These are phyloP conservation scores for Mimosa pudica DNA, from an alignment of 306 rosid species.

Conservation along the genomic window DNA sequence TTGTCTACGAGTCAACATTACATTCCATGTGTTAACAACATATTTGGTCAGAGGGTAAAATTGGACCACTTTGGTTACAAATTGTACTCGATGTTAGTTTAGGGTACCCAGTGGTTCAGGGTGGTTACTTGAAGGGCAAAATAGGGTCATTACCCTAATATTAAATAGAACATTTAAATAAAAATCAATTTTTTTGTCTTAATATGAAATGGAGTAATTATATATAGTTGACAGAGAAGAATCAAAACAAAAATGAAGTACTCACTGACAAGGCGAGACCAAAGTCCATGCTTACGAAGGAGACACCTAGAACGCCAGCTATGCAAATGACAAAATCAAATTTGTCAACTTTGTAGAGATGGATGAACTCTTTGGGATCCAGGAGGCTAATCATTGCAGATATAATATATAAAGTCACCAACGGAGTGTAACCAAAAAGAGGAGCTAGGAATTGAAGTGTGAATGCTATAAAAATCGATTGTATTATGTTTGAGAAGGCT, in stretches of 20 bases:
- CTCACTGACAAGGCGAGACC: conserved; percentile 81
- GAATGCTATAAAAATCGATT: conserved; percentile 55
- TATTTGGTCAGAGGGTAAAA: too few relatives aligned
- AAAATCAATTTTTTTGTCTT: too few relatives aligned
- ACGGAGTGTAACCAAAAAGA: conserved; percentile 77
- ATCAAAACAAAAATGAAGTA: neutral
- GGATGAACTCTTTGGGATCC: conserved; percentile 44
- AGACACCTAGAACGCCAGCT: conserved; percentile 68
- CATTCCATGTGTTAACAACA: too few relatives aligned
- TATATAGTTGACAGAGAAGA: too few relatives aligned
- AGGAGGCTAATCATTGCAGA: conserved; percentile 88
- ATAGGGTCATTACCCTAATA: too few relatives aligned
- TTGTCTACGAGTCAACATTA: too few relatives aligned
- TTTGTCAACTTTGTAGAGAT: conserved; percentile 79
- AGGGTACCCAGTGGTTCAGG: too few relatives aligned
- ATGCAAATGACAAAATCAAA: conserved; percentile 75
- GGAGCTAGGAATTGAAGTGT: conserved; percentile 75
- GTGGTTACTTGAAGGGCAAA: too few relatives aligned
- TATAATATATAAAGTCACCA: conserved; percentile 74
- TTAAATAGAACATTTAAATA: too few relatives aligned
- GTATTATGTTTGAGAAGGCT: conserved; percentile 65
- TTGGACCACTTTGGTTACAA: too few relatives aligned
- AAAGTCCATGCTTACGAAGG: conserved; percentile 59
- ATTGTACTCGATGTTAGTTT: too few relatives aligned
- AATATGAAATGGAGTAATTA: too few relatives aligned